Evolutionary conservation across 2,329 filamentous ascomycete species (phyloP).

Genomic region (Aspergillus fumigatus): DNA sequence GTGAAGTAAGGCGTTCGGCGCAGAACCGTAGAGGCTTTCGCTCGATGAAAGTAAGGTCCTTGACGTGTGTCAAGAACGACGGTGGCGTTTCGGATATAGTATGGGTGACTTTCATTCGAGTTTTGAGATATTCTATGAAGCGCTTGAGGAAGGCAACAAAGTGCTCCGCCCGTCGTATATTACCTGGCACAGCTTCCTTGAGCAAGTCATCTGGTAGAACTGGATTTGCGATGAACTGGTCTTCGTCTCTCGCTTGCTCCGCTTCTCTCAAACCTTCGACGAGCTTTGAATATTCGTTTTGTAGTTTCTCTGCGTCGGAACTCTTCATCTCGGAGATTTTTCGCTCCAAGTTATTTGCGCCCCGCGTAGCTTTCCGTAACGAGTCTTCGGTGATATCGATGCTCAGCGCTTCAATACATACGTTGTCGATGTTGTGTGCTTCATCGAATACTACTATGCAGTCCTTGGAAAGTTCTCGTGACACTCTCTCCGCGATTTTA

Average conservation of each 20-base stretch:
- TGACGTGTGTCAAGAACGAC: constrained; percentile 87
- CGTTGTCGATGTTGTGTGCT: constrained; percentile 98
- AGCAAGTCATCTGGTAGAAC: constrained; percentile 88
- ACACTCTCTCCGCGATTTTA: constrained; percentile 94
- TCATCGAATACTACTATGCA: constrained; percentile 99
- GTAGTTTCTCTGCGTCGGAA: constrained; percentile 90
- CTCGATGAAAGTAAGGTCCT: constrained; percentile 95
- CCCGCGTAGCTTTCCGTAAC: constrained; percentile 80
- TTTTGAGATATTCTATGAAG: constrained; percentile 97
- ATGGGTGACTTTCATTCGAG: constrained; percentile 95
- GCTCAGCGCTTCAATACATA: constrained; percentile 95
- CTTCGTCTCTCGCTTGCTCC: constrained; percentile 85
- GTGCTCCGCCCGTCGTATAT: constrained; percentile 92
- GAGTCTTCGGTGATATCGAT: constrained; percentile 97
- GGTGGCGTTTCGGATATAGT: constrained; percentile 96
- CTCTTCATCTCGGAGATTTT: constrained; percentile 93
- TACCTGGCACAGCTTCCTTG: constrained; percentile 93
- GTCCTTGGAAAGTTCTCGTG: constrained; percentile 92
- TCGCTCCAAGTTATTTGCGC: constrained; percentile 82
- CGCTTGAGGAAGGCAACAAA: constrained; percentile 92
- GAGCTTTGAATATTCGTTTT: constrained; percentile 91
- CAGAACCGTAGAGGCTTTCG: constrained; percentile 91
- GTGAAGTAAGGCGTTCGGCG: constrained; percentile 86
- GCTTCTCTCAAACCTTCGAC: constrained; percentile 86
- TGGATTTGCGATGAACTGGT: constrained; percentile 95